Percentiles rank a stretch among this genome's conserved stretches.
phyloP scores from a whole-genome alignment of 192 early-diverging fungal genomes.

The Linnemannia schmuckeri region DNA sequence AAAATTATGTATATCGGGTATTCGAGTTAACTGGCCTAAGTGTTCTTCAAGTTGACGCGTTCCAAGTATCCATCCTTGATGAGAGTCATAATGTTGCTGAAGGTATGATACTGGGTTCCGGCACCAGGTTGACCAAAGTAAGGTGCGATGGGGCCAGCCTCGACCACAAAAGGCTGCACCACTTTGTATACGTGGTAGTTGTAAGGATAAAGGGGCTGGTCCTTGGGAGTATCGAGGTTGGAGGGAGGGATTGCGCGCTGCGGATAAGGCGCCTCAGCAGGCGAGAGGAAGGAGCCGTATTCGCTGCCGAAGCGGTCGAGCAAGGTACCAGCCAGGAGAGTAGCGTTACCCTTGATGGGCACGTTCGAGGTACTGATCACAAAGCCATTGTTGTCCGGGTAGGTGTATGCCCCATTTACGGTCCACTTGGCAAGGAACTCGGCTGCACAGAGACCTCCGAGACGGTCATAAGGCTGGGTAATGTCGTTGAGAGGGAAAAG shows the following conservation, averaged over 20 bases:
- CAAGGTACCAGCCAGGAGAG: constrained; percentile 6
- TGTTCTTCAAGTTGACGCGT: not conserved
- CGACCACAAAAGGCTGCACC: constrained; percentile 12
- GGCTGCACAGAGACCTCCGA: constrained; percentile 39
- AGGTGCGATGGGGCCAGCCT: constrained; percentile 38
- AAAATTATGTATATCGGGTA: not conserved
- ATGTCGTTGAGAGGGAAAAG: constrained; percentile 31
- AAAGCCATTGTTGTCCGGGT: constrained; percentile 23
- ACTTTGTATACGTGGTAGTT: constrained; percentile 49
- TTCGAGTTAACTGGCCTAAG: not conserved
- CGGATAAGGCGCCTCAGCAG: constrained; percentile 40
- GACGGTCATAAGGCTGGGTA: constrained; percentile 36
- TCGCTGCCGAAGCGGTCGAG: constrained; percentile 48
- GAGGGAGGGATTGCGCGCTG: constrained; percentile 43
- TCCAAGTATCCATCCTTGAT: constrained; percentile 14
- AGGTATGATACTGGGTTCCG: constrained; percentile 35
- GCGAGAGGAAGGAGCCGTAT: constrained; percentile 34
- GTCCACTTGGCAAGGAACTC: constrained; percentile 38
- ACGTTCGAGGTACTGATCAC: not conserved
- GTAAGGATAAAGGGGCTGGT: constrained; percentile 19
- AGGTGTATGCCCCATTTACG: constrained; percentile 20
- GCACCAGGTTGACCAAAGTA: constrained; percentile 39
- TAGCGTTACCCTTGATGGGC: constrained; percentile 30
- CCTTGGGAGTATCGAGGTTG: constrained; percentile 29
- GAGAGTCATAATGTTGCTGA: constrained; percentile 23